Evolutionary conservation across 1,284 basidiomycete genomes (phyloP).

Genomic region (Trichosporon ovoides): DNA sequence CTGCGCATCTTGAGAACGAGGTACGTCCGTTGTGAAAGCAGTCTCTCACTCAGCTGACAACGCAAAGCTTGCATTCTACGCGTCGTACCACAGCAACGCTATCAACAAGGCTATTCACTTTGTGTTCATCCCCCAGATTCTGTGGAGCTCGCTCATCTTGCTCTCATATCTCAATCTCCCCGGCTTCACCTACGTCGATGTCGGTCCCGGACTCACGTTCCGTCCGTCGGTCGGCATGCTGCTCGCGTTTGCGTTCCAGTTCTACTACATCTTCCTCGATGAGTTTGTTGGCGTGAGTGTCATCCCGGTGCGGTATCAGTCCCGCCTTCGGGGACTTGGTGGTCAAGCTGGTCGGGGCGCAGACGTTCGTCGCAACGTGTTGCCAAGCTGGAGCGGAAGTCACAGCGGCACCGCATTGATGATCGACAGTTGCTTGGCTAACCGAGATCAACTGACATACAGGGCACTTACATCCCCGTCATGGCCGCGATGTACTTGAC

Average conservation of each 20-base stretch:
- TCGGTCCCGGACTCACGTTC: slow-evolving; percentile 59
- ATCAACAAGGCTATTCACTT: slow-evolving; percentile 76
- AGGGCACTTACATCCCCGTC: slow-evolving; percentile 37
- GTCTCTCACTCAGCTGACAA: background rate
- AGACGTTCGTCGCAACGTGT: too few species aligned
- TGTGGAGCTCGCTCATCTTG: slow-evolving; percentile 65
- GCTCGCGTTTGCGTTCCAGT: slow-evolving; percentile 56
- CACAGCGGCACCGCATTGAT: too few species aligned
- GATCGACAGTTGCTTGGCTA: too few species aligned
- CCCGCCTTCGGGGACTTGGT: too few species aligned
- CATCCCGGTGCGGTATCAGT: background rate
- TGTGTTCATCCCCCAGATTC: slow-evolving; percentile 69
- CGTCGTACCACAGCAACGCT: slow-evolving; percentile 76
- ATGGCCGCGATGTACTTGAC: slow-evolving; percentile 35
- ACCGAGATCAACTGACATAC: background rate
- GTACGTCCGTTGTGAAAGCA: slow-evolving; percentile 12
- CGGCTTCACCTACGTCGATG: slow-evolving; percentile 56
- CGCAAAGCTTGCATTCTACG: slow-evolving; percentile 73
- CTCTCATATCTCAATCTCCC: slow-evolving; percentile 56
- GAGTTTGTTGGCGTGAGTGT: slow-evolving; percentile 70
- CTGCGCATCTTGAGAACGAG: slow-evolving; percentile 33
- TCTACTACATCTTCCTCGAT: slow-evolving; percentile 72
- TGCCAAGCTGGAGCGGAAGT: too few species aligned
- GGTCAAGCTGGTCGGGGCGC: too few species aligned
- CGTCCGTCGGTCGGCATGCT: slow-evolving; percentile 63